Base-by-base conservation (phyloP, 352 stramenopile species). In the Phytophthora multivora region DNA sequence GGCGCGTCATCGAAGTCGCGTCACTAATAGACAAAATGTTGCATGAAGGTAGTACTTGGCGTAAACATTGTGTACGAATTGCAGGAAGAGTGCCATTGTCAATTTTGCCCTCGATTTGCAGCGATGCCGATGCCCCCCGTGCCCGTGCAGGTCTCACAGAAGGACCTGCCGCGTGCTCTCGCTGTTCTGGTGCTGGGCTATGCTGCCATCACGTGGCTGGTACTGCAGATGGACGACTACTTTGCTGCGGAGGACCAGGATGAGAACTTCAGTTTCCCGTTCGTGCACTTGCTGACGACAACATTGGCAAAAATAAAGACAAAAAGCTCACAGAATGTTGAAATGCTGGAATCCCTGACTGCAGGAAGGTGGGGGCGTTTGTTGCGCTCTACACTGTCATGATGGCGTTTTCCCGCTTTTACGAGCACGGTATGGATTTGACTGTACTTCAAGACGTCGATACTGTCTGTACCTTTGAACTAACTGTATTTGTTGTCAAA, bases 261-360 rank as follows among this genome's bases (percentile, higher is more conserved):
- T 41, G 47, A 71, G 16, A 67, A 54, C 50, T 88, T 93, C 45
- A 78, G 63, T 74, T 87, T 84, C 46, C 83, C 79, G 83, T 74
- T 31, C 58, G 59, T 67, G 18, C 48, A 47, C 33, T 49, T 47
- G 40, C n/a, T 33, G 28, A 13, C 28, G 11, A 41, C 33, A 8
- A n/a, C n/a, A 23, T 43, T 11, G 12, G n/a, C 33, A 36, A 30
- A 8, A 10, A 39, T 49, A 26, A 5, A 40, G 30, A 47, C 15
- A 18, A 5, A 8, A 38, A 7, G 19, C 4, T 21, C 3, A 45
- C 9, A 40, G 26, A 30, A 30, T 5, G 31, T 0, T 42, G 16
- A 33, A 41, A 13, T 13, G n/a, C 40, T 26, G 1, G 9, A 59
- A 2, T 19, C 58, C 13, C 19, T 57, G 33, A 3, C 4, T 31